phyloP scores from a whole-genome alignment of 805 yeast species.

The Crinitomyces ghanaensis region DNA sequence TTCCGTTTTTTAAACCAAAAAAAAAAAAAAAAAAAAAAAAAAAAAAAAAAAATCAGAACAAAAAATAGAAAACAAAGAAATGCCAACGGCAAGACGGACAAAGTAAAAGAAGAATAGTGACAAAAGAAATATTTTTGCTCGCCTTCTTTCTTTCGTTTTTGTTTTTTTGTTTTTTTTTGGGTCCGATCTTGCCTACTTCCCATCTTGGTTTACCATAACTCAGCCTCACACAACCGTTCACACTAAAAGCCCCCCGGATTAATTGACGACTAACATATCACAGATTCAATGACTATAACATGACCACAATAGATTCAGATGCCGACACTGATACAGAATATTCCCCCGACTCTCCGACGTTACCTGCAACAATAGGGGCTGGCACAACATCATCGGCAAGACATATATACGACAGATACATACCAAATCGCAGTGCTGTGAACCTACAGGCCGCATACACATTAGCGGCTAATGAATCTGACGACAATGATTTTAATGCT shows the following conservation, averaged over 20 bases:
- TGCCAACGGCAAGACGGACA: no score
- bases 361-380: not conserved
- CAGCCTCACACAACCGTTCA: no score
- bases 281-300: not conserved
- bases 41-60: no score
- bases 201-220: no score
- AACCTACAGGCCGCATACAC: conserved; percentile 80
- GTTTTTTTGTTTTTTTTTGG: not conserved
- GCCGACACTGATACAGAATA: conserved; percentile 1
- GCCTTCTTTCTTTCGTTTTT: conserved; percentile 2
- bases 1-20: no score
- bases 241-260: no score
- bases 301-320: not conserved
- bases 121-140: conserved; percentile 4
- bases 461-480: conserved; percentile 36
- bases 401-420: conserved; percentile 49
- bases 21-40: no score
- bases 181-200: no score
- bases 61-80: no score
- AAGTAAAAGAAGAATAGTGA: conserved; percentile 7
- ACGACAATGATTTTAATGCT: no score
- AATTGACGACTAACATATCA: not conserved
- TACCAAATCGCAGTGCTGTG: conserved; percentile 78
- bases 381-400: conserved; percentile 5
- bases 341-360: conserved; percentile 17